Evolutionary conservation across 2,329 filamentous ascomycete genomes (phyloP), one percentile per base, ranked within the genome.

Genomic region (Fusarium dimerum): DNA sequence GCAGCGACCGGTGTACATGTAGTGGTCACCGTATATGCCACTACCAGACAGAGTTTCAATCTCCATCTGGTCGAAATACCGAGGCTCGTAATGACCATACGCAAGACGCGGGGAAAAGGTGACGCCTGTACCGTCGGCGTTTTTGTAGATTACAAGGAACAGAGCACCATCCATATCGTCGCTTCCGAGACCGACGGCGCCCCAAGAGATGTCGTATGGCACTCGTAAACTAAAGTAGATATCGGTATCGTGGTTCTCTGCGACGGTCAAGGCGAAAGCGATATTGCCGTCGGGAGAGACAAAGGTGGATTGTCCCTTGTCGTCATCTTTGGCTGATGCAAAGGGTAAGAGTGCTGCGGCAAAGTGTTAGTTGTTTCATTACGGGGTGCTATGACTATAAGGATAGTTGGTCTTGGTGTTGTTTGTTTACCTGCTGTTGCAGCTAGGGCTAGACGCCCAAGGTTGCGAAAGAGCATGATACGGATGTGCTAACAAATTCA

Each of bases 41-140:
- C 78, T 79, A n/a, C 75, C 77, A 5, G 71, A 52, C 1, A 84
- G 72, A 3, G 77, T 59, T 16, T 75, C 67, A 56, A 78, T 70
- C 8, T 73, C 59, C 52, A 83, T 68, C 15, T 74, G 69, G 5
- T 73, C 65, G 56, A 73, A 73, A 66, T 76, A 76, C 13, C 68
- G 65, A 10, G 83, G 83, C 64, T 86, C 83, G 58, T 73, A 75
- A 58, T 83, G 71, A 42, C 76, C 78, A 47, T 73, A 70, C 36
- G 76, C 71, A 32, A 79, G 64, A 46, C 83, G 80, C 2, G 82
- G 79, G 26, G 80, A 84, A 51, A 86, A 73, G 26, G 80, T 85
- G 50, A 84, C 74, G 56, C 80, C 79, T 47, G 74, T 67, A 48
- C 72, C 74, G 6, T 70, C 70, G 5, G 68, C 65, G 50, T 76